phyloP scores from a whole-genome alignment of 2,329 filamentous ascomycete genomes.

The Colletotrichum graminicola region DNA sequence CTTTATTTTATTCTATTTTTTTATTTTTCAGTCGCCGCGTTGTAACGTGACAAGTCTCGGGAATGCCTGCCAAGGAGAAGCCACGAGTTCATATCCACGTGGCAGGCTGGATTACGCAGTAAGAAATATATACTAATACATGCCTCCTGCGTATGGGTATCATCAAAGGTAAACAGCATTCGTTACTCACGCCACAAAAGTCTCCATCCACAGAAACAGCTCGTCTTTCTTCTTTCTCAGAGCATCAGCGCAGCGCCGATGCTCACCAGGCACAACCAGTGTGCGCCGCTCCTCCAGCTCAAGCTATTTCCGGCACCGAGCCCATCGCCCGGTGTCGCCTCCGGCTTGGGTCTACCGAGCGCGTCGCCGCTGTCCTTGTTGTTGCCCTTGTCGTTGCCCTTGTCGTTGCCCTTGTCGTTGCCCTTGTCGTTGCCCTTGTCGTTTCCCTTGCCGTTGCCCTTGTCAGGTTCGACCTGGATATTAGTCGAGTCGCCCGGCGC shows the following conservation, averaged over 20 bases:
- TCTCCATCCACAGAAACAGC: neutral
- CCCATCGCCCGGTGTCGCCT: slow-evolving; percentile 50
- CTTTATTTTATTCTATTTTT: too few species aligned
- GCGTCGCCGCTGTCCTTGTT: slow-evolving; percentile 41
- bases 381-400: slow-evolving; percentile 41
- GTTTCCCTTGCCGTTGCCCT: slow-evolving; percentile 41
- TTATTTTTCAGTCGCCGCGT: neutral
- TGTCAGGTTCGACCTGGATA: slow-evolving; percentile 52
- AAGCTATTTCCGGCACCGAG: slow-evolving; percentile 50
- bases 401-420: slow-evolving; percentile 28
- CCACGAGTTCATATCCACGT: neutral
- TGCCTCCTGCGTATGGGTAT: slow-evolving; percentile 28
- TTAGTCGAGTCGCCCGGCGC: slow-evolving; percentile 64
- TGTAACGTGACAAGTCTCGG: neutral
- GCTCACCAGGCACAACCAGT: slow-evolving; percentile 51
- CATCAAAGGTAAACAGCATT: slow-evolving; percentile 15
- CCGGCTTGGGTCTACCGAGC: slow-evolving; percentile 47
- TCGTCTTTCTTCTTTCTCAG: slow-evolving; percentile 39
- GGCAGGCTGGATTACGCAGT: slow-evolving; percentile 24
- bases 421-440: slow-evolving; percentile 39
- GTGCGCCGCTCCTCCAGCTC: slow-evolving; percentile 50
- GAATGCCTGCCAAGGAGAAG: neutral
- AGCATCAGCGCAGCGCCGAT: slow-evolving; percentile 49
- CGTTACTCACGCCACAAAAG: neutral
- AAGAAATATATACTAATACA: slow-evolving; percentile 34